These are phyloP conservation scores for Amauroascus niger DNA, from an alignment of 2,329 filamentous ascomycete genomes.

Conservation along the genomic window DNA sequence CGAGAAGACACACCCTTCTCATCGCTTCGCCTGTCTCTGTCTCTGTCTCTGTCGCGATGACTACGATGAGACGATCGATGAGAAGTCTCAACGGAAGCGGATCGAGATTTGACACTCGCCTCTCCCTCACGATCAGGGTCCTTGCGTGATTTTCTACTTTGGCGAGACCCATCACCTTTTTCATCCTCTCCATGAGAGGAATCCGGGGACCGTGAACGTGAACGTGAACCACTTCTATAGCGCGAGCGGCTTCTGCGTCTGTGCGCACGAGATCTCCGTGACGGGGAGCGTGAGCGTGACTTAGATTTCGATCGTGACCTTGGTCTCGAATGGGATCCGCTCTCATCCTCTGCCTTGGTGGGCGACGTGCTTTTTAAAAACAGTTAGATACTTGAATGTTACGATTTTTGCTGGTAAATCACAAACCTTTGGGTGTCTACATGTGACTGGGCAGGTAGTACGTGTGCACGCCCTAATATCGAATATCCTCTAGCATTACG, in stretches of 20 bases:
- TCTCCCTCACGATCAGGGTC: slow-evolving; percentile 33
- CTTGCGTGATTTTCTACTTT: slow-evolving; percentile 26
- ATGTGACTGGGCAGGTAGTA: not conserved
- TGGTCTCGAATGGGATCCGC: slow-evolving; percentile 13
- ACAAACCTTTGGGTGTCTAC: slow-evolving; percentile 7
- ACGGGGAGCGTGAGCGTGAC: slow-evolving; percentile 14
- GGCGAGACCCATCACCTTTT: slow-evolving; percentile 25
- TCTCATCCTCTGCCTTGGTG: not conserved
- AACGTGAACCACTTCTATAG: slow-evolving; percentile 43
- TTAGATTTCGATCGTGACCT: slow-evolving; percentile 22
- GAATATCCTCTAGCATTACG: slow-evolving; percentile 50
- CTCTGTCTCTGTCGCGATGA: slow-evolving; percentile 50
- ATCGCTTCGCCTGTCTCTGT: slow-evolving; percentile 42
- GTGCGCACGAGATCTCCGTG: slow-evolving; percentile 36
- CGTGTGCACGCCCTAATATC: slow-evolving; percentile 24
- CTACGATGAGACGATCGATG: slow-evolving; percentile 52
- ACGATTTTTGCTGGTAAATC: not conserved
- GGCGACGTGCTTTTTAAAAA: slow-evolving; percentile 3
- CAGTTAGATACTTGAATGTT: slow-evolving; percentile 9
- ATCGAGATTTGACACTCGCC: slow-evolving; percentile 50
- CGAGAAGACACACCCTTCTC: slow-evolving; percentile 39
- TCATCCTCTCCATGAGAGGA: slow-evolving; percentile 28
- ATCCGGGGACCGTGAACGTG: slow-evolving; percentile 35
- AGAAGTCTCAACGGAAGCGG: slow-evolving; percentile 52
- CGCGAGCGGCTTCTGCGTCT: slow-evolving; percentile 46